Evolutionary conservation across 371 early-diverging fungal genomes (phyloP).

Genomic region (Mucor ambiguus): DNA sequence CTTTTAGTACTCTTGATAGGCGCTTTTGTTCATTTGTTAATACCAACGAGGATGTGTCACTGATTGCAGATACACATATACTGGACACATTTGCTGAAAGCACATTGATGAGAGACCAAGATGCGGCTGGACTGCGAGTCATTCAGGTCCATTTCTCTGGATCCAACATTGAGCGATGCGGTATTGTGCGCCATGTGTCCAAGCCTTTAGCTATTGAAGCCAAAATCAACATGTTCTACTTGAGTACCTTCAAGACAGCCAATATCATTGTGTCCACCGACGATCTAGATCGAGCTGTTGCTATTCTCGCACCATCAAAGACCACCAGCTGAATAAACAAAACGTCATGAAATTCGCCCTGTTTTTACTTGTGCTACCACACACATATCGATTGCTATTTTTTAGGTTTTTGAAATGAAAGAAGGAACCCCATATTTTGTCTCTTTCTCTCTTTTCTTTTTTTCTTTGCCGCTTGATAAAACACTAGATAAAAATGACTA

Average conservation of each 20-base stretch:
- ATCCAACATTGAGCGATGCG: slow-evolving; percentile 53
- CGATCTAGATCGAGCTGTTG: slow-evolving; percentile 40
- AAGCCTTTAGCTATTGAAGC: slow-evolving; percentile 50
- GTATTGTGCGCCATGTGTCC: slow-evolving; percentile 63
- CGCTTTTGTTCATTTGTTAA: slow-evolving; percentile 65
- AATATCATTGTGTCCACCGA: slow-evolving; percentile 55
- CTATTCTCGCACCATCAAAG: slow-evolving; percentile 21
- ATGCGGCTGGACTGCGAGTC: slow-evolving; percentile 46
- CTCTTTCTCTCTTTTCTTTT: background rate
- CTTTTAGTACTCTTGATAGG: slow-evolving; percentile 11
- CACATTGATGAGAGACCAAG: slow-evolving; percentile 46
- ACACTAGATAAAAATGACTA: slow-evolving; percentile 2
- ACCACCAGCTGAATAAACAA: background rate
- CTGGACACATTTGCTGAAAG: slow-evolving; percentile 55
- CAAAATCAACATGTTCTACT: slow-evolving; percentile 59
- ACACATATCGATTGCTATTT: background rate
- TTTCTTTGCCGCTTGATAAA: background rate
- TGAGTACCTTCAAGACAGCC: slow-evolving; percentile 62
- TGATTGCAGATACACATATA: slow-evolving; percentile 58
- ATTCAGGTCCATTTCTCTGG: slow-evolving; percentile 64
- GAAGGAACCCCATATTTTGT: background rate
- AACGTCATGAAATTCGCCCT: background rate
- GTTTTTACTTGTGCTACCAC: background rate
- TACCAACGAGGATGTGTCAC: slow-evolving; percentile 60
- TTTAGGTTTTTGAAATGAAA: background rate